These are phyloP conservation scores for Metarhizium rileyi DNA, from an alignment of 2,329 filamentous ascomycete genomes.

Conservation along the genomic window DNA sequence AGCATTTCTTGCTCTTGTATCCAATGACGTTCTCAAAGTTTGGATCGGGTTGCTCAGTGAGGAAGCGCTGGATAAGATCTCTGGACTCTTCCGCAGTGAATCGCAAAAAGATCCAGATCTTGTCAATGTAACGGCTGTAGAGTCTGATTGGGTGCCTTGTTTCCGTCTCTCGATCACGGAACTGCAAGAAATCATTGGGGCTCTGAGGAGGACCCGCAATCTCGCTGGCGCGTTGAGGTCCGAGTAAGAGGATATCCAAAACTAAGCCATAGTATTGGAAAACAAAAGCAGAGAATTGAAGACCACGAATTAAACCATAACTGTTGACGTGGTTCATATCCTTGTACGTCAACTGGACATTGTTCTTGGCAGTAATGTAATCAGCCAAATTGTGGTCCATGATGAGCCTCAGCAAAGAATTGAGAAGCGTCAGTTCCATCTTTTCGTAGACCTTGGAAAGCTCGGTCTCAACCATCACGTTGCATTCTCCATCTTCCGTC, in stretches of 20 bases:
- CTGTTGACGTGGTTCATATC: constrained; percentile 99
- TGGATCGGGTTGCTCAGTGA: constrained; percentile 95
- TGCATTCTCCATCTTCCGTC: constrained; percentile 86
- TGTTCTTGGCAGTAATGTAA: constrained; percentile 99
- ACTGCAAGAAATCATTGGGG: constrained; percentile 96
- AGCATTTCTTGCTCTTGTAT: constrained; percentile 99
- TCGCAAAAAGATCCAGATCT: constrained; percentile 94
- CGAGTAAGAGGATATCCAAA: constrained; percentile 83
- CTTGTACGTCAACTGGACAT: constrained; percentile 97
- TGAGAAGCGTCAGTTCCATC: constrained; percentile 92
- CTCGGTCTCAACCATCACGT: constrained; percentile 97
- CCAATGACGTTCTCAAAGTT: constrained; percentile 99
- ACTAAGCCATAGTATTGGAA: constrained; percentile 99
- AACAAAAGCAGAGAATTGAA: constrained; percentile 97
- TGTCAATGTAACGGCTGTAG: constrained; percentile 97
- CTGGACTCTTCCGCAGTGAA: constrained; percentile 91
- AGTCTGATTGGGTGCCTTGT: constrained; percentile 88
- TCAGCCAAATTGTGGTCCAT: constrained; percentile 99
- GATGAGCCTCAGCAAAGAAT: constrained; percentile 83
- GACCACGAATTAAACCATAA: constrained; percentile 94
- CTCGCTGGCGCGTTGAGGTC: constrained; percentile 92
- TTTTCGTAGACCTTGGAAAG: constrained; percentile 99
- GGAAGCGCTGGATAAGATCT: constrained; percentile 91
- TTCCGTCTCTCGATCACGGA: constrained; percentile 86
- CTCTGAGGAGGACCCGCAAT: constrained; percentile 89